phyloP scores from a whole-genome alignment of 305 asterid species.

The Fraxinus baroniana region DNA sequence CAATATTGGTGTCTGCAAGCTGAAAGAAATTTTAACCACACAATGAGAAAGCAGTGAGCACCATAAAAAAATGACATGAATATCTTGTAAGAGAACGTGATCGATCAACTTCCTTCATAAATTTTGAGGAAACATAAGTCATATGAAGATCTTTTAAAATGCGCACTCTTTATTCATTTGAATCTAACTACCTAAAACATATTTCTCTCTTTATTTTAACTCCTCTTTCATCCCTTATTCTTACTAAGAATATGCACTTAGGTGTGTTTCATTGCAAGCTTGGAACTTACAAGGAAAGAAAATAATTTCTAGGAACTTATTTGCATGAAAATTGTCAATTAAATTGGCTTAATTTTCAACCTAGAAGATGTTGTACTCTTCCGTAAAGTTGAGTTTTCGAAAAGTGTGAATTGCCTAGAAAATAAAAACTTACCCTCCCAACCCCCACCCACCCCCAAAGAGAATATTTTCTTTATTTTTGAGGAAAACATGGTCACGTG shows the following conservation, averaged over 20 bases:
- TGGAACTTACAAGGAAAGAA: no score
- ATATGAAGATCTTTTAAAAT: background rate
- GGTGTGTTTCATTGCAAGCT: background rate
- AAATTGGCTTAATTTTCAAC: no score
- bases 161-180: background rate
- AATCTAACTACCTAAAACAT: background rate
- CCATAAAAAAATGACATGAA: slow-evolving; percentile 6
- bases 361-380: no score
- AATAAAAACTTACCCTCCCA: no score
- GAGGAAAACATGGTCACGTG: no score
- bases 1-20: slow-evolving; percentile 61
- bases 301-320: no score
- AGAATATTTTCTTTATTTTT: no score
- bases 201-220: background rate
- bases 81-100: background rate
- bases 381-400: no score
- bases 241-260: background rate
- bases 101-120: background rate
- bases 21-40: slow-evolving; percentile 39
- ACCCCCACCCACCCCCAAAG: no score
- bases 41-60: slow-evolving; percentile 21
- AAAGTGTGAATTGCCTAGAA: no score
- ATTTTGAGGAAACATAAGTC: background rate
- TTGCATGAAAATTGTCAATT: no score
- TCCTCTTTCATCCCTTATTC: background rate